Conservation (phyloP, 2,329 filamentous ascomycete species). For the Ophiostoma himal-ulmi region DNA sequence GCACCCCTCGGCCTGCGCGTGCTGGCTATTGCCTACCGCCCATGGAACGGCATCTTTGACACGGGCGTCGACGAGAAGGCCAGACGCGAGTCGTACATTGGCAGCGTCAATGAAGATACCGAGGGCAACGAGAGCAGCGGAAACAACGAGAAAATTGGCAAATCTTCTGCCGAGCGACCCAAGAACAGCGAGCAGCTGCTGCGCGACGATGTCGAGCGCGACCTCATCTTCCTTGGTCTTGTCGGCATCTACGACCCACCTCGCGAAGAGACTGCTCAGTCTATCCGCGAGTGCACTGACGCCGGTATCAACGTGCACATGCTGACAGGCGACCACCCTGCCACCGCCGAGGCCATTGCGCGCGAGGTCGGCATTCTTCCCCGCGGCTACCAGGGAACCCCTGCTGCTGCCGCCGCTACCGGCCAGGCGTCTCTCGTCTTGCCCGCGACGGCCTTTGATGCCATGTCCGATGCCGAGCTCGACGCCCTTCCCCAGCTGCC, state of each 20-base stretch:
- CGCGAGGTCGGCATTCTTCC: slow-evolving; percentile 73
- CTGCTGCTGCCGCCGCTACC: slow-evolving; percentile 41
- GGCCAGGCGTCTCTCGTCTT: slow-evolving; percentile 65
- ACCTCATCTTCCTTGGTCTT: slow-evolving; percentile 71
- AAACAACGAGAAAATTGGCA: background rate
- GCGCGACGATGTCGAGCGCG: slow-evolving; percentile 59
- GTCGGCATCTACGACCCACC: slow-evolving; percentile 84
- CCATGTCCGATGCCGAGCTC: slow-evolving; percentile 67
- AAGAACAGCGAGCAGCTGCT: slow-evolving; percentile 44
- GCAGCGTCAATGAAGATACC: slow-evolving; percentile 25
- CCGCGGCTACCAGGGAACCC: slow-evolving; percentile 51
- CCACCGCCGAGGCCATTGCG: slow-evolving; percentile 73
- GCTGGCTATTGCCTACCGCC: slow-evolving; percentile 62
- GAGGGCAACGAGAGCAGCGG: slow-evolving; percentile 23
- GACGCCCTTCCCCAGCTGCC: slow-evolving; percentile 70
- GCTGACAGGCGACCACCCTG: slow-evolving; percentile 76
- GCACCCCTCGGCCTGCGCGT: slow-evolving; percentile 66
- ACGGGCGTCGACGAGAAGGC: slow-evolving; percentile 27
- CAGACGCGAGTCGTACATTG: slow-evolving; percentile 1
- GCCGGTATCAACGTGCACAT: slow-evolving; percentile 77
- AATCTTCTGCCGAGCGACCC: slow-evolving; percentile 38
- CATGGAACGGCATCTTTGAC: slow-evolving; percentile 47
- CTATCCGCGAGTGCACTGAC: slow-evolving; percentile 62
- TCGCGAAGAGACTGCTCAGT: slow-evolving; percentile 68
- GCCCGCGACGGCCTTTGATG: slow-evolving; percentile 73